Conservation (phyloP, 192 early-diverging fungal genomes). For the Backusella luteola region DNA sequence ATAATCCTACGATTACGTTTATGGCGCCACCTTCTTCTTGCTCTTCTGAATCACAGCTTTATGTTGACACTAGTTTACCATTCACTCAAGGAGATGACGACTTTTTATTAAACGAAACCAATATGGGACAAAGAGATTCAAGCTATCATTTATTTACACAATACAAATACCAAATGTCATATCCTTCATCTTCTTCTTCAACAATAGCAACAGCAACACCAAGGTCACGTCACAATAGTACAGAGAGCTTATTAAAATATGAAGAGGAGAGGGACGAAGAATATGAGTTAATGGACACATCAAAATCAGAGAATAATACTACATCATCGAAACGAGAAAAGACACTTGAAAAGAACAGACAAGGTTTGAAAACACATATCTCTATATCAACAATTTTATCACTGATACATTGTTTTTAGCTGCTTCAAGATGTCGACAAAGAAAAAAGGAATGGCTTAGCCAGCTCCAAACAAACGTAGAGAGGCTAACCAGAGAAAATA, state of each 20-base stretch:
- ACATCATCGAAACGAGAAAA: background rate
- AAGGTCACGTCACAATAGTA: background rate
- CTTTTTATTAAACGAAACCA: background rate
- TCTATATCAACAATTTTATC: background rate
- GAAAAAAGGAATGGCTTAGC: background rate
- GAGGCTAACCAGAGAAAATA: background rate
- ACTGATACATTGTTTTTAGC: conserved; percentile 28
- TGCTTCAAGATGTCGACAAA: conserved; percentile 4
- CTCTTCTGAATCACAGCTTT: background rate
- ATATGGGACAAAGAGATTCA: background rate
- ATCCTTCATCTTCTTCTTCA: background rate
- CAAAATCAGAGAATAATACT: background rate
- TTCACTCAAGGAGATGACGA: background rate
- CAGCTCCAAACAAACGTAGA: conserved; percentile 1
- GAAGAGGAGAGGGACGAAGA: background rate
- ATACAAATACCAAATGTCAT: background rate
- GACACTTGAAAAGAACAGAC: background rate
- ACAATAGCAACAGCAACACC: background rate
- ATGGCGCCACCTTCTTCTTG: background rate
- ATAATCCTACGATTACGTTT: background rate
- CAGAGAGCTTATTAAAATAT: background rate
- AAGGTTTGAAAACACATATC: background rate
- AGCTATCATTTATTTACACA: background rate
- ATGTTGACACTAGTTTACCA: background rate
- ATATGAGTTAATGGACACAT: background rate